Percentiles rank a stretch among this genome's conserved stretches.
These are phyloP conservation scores for Yarrowia sp. DNA, from an alignment of 805 yeast species.

Conservation along the genomic window DNA sequence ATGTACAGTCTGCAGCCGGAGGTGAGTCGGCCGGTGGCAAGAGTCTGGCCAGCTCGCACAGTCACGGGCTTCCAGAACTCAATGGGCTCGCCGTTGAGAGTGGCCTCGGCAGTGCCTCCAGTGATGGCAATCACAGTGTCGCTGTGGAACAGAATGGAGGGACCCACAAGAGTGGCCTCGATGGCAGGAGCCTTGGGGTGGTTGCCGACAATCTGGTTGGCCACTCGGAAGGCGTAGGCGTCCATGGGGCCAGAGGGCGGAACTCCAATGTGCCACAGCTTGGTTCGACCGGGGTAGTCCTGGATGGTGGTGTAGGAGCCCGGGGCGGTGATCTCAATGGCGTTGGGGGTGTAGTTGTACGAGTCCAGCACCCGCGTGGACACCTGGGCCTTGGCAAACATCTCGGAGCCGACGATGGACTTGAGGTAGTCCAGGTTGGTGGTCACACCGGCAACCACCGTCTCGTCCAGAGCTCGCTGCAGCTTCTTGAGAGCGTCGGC, in stretches of 20 bases:
- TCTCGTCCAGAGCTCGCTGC: conserved; percentile 82
- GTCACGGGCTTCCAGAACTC: conserved; percentile 75
- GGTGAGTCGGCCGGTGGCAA: conserved; percentile 79
- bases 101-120: conserved; percentile 80
- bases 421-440: conserved; percentile 90
- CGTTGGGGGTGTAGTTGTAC: conserved; percentile 78
- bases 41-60: conserved; percentile 75
- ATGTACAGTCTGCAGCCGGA: conserved; percentile 89
- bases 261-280: conserved; percentile 90
- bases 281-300: conserved; percentile 90
- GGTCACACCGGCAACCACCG: conserved; percentile 85
- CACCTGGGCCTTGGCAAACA: conserved; percentile 85
- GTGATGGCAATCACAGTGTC: conserved; percentile 80
- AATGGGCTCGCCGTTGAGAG: conserved; percentile 64
- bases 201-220: conserved; percentile 91
- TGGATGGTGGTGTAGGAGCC: conserved; percentile 97
- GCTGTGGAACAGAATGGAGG: conserved; percentile 82
- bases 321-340: conserved; percentile 83
- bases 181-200: conserved; percentile 82
- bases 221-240: conserved; percentile 84
- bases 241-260: conserved; percentile 99
- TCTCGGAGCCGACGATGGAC: conserved; percentile 78
- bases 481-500: conserved; percentile 80
- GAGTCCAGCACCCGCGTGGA: conserved; percentile 88
- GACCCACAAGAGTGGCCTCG: conserved; percentile 88